A percentile compares a stretch with the other conserved stretches of the same genome.
These are phyloP conservation scores for Pterocarpus macrocarpus DNA, from an alignment of 306 rosid genomes.

Conservation along the genomic window DNA sequence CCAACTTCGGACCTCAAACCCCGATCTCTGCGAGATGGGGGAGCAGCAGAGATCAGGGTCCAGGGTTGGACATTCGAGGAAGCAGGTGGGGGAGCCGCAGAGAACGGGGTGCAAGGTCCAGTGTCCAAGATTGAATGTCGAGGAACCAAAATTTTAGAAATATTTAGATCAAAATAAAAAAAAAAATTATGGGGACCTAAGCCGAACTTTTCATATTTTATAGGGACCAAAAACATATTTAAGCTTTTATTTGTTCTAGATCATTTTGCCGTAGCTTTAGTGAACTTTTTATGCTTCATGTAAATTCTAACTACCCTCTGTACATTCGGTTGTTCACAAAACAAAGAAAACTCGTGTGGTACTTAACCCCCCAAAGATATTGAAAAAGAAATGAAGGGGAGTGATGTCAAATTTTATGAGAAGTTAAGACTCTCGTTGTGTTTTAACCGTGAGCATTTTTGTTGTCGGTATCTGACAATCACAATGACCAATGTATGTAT, in stretches of 20 bases:
- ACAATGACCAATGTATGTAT: slow-evolving; percentile 34
- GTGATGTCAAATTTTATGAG: neutral
- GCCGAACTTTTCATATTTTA: too few species aligned
- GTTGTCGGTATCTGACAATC: neutral
- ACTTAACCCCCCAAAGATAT: slow-evolving; percentile 7
- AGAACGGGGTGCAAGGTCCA: too few species aligned
- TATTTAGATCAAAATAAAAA: too few species aligned
- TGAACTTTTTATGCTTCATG: slow-evolving; percentile 17
- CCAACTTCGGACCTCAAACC: too few species aligned
- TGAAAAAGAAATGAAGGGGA: slow-evolving; percentile 18
- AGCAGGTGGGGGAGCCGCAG: too few species aligned
- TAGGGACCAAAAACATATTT: too few species aligned
- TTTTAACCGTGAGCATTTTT: neutral
- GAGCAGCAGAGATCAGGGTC: too few species aligned
- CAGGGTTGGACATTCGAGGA: too few species aligned
- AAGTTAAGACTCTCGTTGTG: neutral
- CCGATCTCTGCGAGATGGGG: too few species aligned
- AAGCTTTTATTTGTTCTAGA: neutral
- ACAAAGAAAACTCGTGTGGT: neutral
- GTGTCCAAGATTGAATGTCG: too few species aligned
- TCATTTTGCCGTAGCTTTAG: slow-evolving; percentile 3
- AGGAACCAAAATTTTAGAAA: too few species aligned
- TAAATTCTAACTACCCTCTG: neutral
- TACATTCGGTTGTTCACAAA: neutral
- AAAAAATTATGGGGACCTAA: too few species aligned